Conservation (phyloP, 345 rosid genomes). For the Syzygium grande region DNA sequence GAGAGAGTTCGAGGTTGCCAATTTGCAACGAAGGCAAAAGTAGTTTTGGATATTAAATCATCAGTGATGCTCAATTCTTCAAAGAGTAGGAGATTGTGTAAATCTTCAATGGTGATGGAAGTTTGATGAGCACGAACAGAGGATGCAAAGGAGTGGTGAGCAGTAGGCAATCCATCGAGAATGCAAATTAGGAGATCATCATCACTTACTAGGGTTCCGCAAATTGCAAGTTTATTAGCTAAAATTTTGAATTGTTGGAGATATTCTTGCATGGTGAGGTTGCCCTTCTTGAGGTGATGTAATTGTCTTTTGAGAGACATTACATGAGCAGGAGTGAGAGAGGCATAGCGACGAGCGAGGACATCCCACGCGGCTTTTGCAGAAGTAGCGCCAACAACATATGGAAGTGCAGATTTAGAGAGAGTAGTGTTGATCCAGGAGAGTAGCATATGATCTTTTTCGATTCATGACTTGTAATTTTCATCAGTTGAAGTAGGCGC, state of each 20-base stretch:
- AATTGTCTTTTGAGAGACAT: no score
- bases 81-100: background rate
- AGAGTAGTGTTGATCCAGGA: no score
- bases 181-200: background rate
- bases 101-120: background rate
- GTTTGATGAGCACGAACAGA: background rate
- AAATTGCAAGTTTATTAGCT: background rate
- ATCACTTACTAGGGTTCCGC: background rate
- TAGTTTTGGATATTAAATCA: background rate
- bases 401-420: no score
- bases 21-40: background rate
- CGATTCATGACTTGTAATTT: no score
- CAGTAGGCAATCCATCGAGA: background rate
- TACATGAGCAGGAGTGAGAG: no score
- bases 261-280: no score
- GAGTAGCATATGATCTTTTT: no score
- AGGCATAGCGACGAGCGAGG: no score
- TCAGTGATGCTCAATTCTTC: background rate
- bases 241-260: background rate
- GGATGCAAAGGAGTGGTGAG: background rate
- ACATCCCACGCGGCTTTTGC: no score
- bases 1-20: background rate
- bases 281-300: no score
- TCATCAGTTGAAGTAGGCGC: no score
- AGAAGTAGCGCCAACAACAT: no score